phyloP scores from a whole-genome alignment of 2,329 filamentous ascomycete genomes.

The Botrytis pseudocinerea region DNA sequence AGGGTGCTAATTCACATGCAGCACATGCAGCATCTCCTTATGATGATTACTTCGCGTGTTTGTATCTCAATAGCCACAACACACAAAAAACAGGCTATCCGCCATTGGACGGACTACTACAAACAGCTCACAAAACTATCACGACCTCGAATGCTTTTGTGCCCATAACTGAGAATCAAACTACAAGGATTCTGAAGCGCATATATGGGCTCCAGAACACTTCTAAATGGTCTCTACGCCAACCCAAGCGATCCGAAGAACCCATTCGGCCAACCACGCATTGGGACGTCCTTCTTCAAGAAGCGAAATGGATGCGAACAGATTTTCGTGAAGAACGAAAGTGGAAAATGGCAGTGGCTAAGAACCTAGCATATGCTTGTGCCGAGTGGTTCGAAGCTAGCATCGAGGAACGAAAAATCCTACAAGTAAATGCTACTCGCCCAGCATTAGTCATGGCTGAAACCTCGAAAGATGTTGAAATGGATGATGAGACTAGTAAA shows the following conservation, averaged over 20 bases:
- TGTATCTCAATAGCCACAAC: slow-evolving; percentile 57
- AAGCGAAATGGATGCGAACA: slow-evolving; percentile 98
- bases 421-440: slow-evolving; percentile 68
- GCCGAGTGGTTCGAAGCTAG: slow-evolving; percentile 74
- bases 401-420: slow-evolving; percentile 59
- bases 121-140: slow-evolving; percentile 84
- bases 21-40: slow-evolving; percentile 33
- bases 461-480: slow-evolving; percentile 40
- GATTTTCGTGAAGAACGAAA: slow-evolving; percentile 93
- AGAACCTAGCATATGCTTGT: slow-evolving; percentile 78
- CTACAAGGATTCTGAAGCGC: slow-evolving; percentile 79
- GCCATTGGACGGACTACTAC: slow-evolving; percentile 68
- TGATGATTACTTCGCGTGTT: slow-evolving; percentile 65
- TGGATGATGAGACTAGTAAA: slow-evolving; percentile 37
- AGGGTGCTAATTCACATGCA: slow-evolving; percentile 20
- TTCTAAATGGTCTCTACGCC: slow-evolving; percentile 89
- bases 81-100: slow-evolving; percentile 64
- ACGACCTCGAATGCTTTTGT: slow-evolving; percentile 83
- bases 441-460: slow-evolving; percentile 40
- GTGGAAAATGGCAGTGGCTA: slow-evolving; percentile 83
- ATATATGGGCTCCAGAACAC: slow-evolving; percentile 90
- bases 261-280: slow-evolving; percentile 75
- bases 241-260: slow-evolving; percentile 81
- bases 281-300: slow-evolving; percentile 81
- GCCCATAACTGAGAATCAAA: slow-evolving; percentile 81